phyloP scores from a whole-genome alignment of 1,284 basidiomycete genomes.

The Ceratobasidium sp. region DNA sequence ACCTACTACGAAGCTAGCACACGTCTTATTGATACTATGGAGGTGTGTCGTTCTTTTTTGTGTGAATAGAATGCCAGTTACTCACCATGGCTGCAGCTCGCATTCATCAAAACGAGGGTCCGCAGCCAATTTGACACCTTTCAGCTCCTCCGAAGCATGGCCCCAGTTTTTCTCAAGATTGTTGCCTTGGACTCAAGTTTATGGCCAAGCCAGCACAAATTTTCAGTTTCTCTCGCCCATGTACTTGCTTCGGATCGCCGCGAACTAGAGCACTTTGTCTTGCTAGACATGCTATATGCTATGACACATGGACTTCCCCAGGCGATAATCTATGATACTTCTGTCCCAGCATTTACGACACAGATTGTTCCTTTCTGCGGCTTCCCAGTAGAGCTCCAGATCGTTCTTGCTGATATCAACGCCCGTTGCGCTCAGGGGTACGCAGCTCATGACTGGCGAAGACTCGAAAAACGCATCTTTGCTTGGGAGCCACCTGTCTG shows the following conservation, averaged over 20 bases:
- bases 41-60: background rate
- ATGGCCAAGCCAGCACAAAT: background rate
- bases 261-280: slow-evolving; percentile 19
- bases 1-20: background rate
- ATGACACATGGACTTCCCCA: slow-evolving; percentile 23
- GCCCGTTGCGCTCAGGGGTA: background rate
- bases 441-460: background rate
- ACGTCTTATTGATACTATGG: background rate
- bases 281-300: slow-evolving; percentile 10
- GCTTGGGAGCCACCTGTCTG: background rate
- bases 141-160: background rate
- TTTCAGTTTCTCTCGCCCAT: background rate
- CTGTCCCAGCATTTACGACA: background rate
- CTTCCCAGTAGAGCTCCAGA: slow-evolving; percentile 7
- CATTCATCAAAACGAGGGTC: slow-evolving; percentile 3
- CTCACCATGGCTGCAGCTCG: background rate
- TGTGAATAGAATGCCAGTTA: background rate
- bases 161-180: slow-evolving; percentile 18
- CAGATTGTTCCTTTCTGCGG: slow-evolving; percentile 8
- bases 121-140: background rate
- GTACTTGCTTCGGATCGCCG: background rate
- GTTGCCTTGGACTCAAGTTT: background rate
- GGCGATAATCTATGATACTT: slow-evolving; percentile 21
- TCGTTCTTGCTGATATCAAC: slow-evolving; percentile 16
- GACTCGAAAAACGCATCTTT: slow-evolving; percentile 1